A percentile compares a stretch with the other conserved stretches of the same genome.
Conservation (phyloP, 106 monocot species). For the Allium sativum region DNA sequence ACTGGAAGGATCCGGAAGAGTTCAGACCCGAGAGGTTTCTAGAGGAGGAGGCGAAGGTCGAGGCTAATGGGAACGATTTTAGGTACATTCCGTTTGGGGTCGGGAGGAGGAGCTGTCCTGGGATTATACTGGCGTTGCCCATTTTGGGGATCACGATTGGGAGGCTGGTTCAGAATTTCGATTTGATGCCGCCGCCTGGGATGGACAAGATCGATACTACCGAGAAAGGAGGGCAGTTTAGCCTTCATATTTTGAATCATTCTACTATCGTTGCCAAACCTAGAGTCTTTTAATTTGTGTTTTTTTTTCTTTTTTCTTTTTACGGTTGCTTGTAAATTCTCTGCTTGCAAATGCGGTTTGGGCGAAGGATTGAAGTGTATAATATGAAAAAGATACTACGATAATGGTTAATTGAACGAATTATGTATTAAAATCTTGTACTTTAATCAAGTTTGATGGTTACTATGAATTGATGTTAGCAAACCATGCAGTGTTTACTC, state of each 20-base stretch:
- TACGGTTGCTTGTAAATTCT: too few relatives aligned
- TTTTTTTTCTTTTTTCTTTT: not conserved
- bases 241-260: conserved; percentile 61
- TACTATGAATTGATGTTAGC: too few relatives aligned
- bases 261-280: conserved; percentile 73
- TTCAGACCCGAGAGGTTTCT: conserved; percentile 77
- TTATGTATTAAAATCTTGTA: too few relatives aligned
- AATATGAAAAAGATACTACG: too few relatives aligned
- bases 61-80: conserved; percentile 66
- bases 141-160: conserved; percentile 69
- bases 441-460: too few relatives aligned
- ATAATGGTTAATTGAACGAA: too few relatives aligned
- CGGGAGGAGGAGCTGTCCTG: conserved; percentile 62
- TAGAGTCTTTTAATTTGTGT: conserved; percentile 18
- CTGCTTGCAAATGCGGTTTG: too few relatives aligned
- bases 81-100: conserved; percentile 62
- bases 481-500: too few relatives aligned
- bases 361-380: too few relatives aligned
- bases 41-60: conserved; percentile 55
- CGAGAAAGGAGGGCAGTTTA: conserved; percentile 84
- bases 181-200: conserved; percentile 61
- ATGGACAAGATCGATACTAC: conserved; percentile 49
- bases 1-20: conserved; percentile 63
- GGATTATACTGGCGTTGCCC: conserved; percentile 74
- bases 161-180: conserved; percentile 65